A percentile compares a stretch with the other conserved stretches of the same genome.
Evolutionary conservation across 805 yeast genomes (phyloP).

Genomic region (Candida coleopterorum): DNA sequence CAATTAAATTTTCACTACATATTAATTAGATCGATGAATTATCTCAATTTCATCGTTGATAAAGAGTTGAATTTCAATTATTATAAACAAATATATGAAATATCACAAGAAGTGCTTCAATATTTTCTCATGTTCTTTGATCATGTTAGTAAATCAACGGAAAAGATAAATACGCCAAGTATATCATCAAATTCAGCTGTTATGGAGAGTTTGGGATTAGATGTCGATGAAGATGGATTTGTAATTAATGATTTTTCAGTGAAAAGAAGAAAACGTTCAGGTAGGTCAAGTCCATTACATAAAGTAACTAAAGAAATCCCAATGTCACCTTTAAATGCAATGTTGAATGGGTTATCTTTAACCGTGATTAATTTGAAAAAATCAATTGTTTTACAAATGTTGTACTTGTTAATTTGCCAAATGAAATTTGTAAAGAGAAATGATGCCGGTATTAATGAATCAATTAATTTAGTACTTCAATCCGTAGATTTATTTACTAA

Average conservation of each 20-base stretch:
- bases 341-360: conserved; percentile 40
- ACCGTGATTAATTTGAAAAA: conserved; percentile 41
- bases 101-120: conserved; percentile 33
- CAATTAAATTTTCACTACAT: conserved; percentile 42
- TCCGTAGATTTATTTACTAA: conserved; percentile 31
- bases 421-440: conserved; percentile 29
- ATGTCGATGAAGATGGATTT: conserved; percentile 42
- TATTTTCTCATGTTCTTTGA: conserved; percentile 35
- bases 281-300: conserved; percentile 8
- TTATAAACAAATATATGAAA: conserved; percentile 30
- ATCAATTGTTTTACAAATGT: conserved; percentile 38
- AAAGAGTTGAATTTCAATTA: conserved; percentile 33
- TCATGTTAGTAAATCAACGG: conserved; percentile 25
- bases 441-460: conserved; percentile 13
- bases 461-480: conserved; percentile 17
- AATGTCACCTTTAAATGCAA: conserved; percentile 34
- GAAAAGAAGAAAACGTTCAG: conserved; percentile 25
- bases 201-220: conserved; percentile 35
- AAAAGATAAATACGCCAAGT: conserved; percentile 4
- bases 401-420: conserved; percentile 37
- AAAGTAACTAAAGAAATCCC: conserved; percentile 26
- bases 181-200: conserved; percentile 15
- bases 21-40: conserved; percentile 38
- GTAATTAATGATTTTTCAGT: conserved; percentile 41
- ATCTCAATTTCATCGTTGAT: conserved; percentile 39